Conservation (phyloP, 1,284 basidiomycete species). For the Leccinum insolens region DNA sequence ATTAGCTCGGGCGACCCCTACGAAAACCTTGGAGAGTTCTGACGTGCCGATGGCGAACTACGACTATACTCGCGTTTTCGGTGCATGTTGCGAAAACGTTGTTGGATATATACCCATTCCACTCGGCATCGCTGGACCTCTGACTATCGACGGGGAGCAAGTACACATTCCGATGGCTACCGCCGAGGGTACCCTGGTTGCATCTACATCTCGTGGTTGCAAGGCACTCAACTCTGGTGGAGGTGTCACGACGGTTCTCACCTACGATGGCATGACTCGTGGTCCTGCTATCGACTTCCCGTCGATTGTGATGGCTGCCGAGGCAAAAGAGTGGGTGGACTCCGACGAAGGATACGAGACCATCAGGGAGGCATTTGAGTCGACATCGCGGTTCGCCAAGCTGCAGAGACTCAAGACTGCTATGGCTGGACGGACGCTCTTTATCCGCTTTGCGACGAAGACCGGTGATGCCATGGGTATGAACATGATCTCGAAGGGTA, state of each 20-base stretch:
- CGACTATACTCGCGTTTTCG: constrained; percentile 93
- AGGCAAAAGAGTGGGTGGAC: constrained; percentile 90
- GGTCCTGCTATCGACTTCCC: constrained; percentile 98
- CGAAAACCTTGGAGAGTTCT: constrained; percentile 85
- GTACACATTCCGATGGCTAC: constrained; percentile 99
- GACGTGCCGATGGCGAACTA: constrained; percentile 86
- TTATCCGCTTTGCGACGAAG: constrained; percentile 92
- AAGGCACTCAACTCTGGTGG: constrained; percentile 97
- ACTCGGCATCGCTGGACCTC: constrained; percentile 94
- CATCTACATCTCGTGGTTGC: constrained; percentile 96
- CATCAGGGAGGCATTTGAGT: constrained; percentile 90
- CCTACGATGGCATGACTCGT: constrained; percentile 96
- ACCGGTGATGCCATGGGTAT: constrained; percentile 99
- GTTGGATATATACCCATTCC: constrained; percentile 97
- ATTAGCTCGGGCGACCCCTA: constrained; percentile 82
- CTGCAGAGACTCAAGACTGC: constrained; percentile 84
- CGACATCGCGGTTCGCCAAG: constrained; percentile 89
- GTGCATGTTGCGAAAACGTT: constrained; percentile 99
- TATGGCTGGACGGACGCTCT: constrained; percentile 90
- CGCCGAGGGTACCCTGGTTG: constrained; percentile 97
- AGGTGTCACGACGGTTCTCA: constrained; percentile 93
- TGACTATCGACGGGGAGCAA: constrained; percentile 86
- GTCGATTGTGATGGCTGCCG: constrained; percentile 75
- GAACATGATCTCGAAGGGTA: constrained; percentile 99
- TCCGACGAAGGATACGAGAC: constrained; percentile 78